phyloP scores from a whole-genome alignment of 106 monocot genomes.

The Dioscorea dumetorum region DNA sequence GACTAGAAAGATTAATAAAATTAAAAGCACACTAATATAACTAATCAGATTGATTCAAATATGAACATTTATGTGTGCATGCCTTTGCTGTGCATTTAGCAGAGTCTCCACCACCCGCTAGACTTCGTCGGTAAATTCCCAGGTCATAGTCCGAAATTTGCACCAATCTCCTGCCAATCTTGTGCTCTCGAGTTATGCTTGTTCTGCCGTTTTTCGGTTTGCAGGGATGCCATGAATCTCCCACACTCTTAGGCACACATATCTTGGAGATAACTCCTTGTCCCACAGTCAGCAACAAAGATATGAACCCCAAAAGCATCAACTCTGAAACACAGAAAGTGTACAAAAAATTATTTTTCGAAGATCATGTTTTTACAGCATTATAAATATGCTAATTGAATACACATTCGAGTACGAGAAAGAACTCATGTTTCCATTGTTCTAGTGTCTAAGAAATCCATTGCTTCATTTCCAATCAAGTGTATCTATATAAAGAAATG shows the following conservation, averaged over 20 bases:
- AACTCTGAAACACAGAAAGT: conserved; percentile 11
- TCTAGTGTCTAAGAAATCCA: too few species aligned
- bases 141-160: background rate
- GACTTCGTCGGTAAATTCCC: conserved; percentile 3
- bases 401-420: too few species aligned
- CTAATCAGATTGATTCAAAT: background rate
- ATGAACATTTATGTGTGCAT: background rate
- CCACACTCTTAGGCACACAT: conserved; percentile 29
- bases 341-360: too few species aligned
- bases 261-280: conserved; percentile 23
- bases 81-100: conserved; percentile 25
- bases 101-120: conserved; percentile 9
- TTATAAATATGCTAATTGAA: too few species aligned
- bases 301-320: conserved; percentile 36
- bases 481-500: too few species aligned
- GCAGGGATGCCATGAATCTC: conserved; percentile 27
- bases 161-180: conserved; percentile 4
- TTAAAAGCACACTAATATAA: background rate
- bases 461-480: too few species aligned
- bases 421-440: too few species aligned
- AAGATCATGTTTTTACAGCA: too few species aligned
- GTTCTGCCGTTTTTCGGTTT: background rate
- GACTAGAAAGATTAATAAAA: background rate
- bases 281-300: conserved; percentile 28
- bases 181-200: background rate